Conservation (phyloP, 1,284 basidiomycete genomes). For the Albatrellus sp. region DNA sequence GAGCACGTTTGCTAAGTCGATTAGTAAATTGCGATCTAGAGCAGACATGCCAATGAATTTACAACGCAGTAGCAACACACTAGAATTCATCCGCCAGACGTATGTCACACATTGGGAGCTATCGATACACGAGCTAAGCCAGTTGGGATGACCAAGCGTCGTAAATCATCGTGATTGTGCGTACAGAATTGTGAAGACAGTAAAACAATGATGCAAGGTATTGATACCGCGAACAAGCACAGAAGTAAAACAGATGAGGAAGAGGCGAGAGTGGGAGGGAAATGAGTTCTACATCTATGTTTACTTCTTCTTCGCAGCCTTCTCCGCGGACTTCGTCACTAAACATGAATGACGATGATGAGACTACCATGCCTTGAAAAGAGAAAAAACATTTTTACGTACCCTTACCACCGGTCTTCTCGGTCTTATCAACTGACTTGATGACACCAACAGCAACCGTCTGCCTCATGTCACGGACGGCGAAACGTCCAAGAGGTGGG, state of each 20-base stretch:
- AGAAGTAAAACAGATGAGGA: constrained; percentile 24
- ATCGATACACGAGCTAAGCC: constrained; percentile 12
- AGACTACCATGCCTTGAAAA: not conserved
- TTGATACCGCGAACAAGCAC: constrained; percentile 27
- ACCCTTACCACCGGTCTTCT: constrained; percentile 78
- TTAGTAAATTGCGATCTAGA: not conserved
- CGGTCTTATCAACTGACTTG: constrained; percentile 90
- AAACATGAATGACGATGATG: constrained; percentile 12
- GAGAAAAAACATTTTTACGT: constrained; percentile 20
- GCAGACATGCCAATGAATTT: not conserved
- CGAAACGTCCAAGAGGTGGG: constrained; percentile 99
- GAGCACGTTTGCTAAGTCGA: constrained; percentile 69
- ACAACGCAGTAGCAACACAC: not conserved
- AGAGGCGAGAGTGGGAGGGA: constrained; percentile 18
- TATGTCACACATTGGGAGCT: constrained; percentile 14
- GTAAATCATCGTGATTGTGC: constrained; percentile 34
- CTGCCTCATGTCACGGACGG: constrained; percentile 97
- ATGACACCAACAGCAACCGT: constrained; percentile 97
- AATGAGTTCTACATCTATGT: constrained; percentile 51
- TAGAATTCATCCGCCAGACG: constrained; percentile 21
- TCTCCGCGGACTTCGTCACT: constrained; percentile 95
- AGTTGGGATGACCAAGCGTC: constrained; percentile 11
- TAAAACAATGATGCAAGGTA: constrained; percentile 28
- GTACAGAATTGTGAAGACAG: constrained; percentile 30
- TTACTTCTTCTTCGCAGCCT: constrained; percentile 95